A percentile compares a stretch with the other conserved stretches of the same genome.
Evolutionary conservation across 257 asterid genomes (phyloP).

Genomic region (Rehmannia glutinosa): DNA sequence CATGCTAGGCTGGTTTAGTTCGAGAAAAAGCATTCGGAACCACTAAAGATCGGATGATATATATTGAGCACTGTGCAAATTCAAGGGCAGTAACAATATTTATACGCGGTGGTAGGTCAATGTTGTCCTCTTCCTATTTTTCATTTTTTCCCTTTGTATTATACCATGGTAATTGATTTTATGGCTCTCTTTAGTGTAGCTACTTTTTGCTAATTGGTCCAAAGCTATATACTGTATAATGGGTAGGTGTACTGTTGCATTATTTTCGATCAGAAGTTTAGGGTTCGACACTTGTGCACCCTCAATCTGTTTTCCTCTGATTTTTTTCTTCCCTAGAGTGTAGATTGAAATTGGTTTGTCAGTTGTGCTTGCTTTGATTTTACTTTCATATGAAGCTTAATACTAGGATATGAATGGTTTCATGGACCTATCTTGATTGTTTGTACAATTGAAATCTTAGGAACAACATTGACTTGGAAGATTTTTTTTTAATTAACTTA

Average conservation of each 20-base stretch:
- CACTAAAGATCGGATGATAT: constrained; percentile 94
- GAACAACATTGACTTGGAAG: neutral
- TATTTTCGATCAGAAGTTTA: neutral
- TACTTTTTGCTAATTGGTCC: neutral
- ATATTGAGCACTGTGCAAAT: constrained; percentile 97
- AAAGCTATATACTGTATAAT: neutral
- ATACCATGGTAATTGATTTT: neutral
- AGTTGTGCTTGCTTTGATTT: too few species aligned
- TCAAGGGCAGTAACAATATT: constrained; percentile 94
- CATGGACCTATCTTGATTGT: neutral
- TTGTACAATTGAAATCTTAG: neutral
- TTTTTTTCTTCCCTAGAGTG: too few species aligned
- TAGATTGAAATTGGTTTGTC: too few species aligned
- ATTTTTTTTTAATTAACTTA: too few species aligned
- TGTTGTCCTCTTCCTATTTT: neutral
- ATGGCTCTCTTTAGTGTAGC: neutral
- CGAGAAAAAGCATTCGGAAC: constrained; percentile 92
- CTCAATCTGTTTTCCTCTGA: neutral
- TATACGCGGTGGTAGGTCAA: constrained; percentile 88
- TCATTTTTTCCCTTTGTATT: neutral
- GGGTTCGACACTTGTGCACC: neutral
- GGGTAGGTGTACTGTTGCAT: neutral
- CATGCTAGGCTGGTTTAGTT: constrained; percentile 82
- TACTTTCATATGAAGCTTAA: neutral
- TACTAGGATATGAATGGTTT: too few species aligned